These are phyloP conservation scores for Tripterygium wilfordii DNA, from an alignment of 177 flowering plant species.

Conservation along the genomic window DNA sequence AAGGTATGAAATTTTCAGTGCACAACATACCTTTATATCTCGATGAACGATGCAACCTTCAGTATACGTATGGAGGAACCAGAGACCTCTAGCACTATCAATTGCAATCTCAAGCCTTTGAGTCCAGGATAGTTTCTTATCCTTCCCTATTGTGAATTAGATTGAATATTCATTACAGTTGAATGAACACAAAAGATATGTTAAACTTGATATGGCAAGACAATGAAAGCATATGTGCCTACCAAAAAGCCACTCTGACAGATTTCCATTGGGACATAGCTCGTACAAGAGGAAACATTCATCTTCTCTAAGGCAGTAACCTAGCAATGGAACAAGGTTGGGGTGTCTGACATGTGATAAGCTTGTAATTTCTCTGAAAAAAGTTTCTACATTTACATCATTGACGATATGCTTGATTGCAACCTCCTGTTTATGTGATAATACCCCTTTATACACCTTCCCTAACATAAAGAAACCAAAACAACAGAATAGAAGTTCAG, in stretches of 20 bases:
- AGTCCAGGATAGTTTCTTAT: constrained; percentile 33
- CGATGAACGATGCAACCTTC: constrained; percentile 49
- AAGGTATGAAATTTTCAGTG: constrained; percentile 12
- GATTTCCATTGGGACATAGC: constrained; percentile 38
- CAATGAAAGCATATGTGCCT: neutral
- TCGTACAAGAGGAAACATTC: constrained; percentile 40
- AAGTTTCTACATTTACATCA: constrained; percentile 29
- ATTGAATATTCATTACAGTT: neutral
- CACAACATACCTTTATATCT: constrained; percentile 57
- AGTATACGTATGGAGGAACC: constrained; percentile 39
- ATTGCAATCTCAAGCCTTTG: constrained; percentile 35
- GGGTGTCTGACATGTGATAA: constrained; percentile 43
- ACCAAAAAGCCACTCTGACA: constrained; percentile 39
- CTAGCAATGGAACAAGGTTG: constrained; percentile 35
- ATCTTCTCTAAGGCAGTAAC: constrained; percentile 29
- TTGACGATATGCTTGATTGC: constrained; percentile 41
- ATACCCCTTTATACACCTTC: constrained; percentile 36
- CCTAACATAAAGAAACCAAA: constrained; percentile 13
- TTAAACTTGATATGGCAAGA: neutral
- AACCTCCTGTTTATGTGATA: constrained; percentile 33
- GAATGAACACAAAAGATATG: constrained; percentile 5
- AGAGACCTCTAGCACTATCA: constrained; percentile 38
- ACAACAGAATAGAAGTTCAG: neutral
- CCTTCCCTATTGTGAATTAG: constrained; percentile 16
- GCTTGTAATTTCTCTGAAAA: constrained; percentile 41